These are phyloP conservation scores for Myxozyma monticola DNA, from an alignment of 805 yeast genomes.

Conservation along the genomic window DNA sequence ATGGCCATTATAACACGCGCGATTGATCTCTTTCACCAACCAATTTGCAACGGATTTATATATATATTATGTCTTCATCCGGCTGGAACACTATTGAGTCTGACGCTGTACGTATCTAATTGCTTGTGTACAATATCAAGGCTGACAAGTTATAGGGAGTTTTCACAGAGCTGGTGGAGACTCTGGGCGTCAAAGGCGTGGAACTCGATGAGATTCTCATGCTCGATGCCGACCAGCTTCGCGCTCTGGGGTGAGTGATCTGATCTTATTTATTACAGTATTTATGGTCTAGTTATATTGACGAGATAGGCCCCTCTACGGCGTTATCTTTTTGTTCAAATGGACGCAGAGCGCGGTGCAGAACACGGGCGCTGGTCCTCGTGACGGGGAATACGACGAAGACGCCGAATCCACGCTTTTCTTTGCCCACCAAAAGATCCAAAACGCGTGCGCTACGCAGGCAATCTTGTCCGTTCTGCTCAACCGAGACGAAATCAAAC, in stretches of 20 bases:
- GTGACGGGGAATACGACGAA: constrained; percentile 48
- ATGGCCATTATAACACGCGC: too few relatives aligned
- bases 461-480: constrained; percentile 61
- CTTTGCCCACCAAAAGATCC: constrained; percentile 64
- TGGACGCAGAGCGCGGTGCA: constrained; percentile 48
- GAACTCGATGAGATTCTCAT: constrained; percentile 61
- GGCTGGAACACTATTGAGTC: constrained; percentile 67
- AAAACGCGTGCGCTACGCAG: constrained; percentile 74
- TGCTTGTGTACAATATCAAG: neutral
- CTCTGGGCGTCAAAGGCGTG: constrained; percentile 52
- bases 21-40: too few relatives aligned
- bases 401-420: constrained; percentile 45
- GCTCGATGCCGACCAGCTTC: constrained; percentile 49
- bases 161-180: constrained; percentile 61
- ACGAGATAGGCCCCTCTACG: constrained; percentile 48
- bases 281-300: neutral
- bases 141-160: constrained; percentile 47
- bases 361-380: constrained; percentile 37
- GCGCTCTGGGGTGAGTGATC: constrained; percentile 32
- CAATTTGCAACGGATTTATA: too few relatives aligned
- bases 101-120: constrained; percentile 48
- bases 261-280: too few relatives aligned
- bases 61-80: constrained; percentile 32
- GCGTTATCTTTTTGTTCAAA: constrained; percentile 63
- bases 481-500: constrained; percentile 44